Evolutionary conservation across 345 rosid genomes (phyloP).

Genomic region (Bruguiera sexangula): DNA sequence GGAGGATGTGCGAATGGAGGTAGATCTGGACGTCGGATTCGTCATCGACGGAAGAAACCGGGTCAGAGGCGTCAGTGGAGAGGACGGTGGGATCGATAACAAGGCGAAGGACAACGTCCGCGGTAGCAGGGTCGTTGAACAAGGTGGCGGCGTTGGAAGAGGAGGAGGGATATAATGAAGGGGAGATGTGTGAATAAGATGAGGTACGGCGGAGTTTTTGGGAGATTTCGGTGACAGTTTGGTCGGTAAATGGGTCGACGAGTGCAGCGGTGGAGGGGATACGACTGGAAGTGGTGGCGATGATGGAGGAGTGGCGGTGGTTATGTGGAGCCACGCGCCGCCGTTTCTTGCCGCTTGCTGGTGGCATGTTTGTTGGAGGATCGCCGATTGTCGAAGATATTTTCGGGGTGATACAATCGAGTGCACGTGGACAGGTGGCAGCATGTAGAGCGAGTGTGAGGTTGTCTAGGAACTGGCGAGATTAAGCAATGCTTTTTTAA

Average conservation of each 20-base stretch:
- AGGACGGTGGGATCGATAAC: slow-evolving; percentile 22
- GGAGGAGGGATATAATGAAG: slow-evolving; percentile 1
- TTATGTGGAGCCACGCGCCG: slow-evolving; percentile 27
- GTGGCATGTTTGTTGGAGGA: slow-evolving; percentile 26
- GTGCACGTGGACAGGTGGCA: background rate
- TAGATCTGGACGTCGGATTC: slow-evolving; percentile 43
- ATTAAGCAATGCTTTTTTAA: too few species aligned
- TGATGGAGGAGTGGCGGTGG: slow-evolving; percentile 21
- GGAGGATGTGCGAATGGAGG: slow-evolving; percentile 55
- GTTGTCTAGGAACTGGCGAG: too few species aligned
- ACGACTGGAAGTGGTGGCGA: slow-evolving; percentile 21
- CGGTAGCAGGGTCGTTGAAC: slow-evolving; percentile 45
- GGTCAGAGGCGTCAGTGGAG: slow-evolving; percentile 11
- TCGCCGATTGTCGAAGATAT: background rate
- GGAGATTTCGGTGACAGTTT: slow-evolving; percentile 24
- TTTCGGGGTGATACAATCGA: background rate
- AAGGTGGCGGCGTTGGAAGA: slow-evolving; percentile 6
- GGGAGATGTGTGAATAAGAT: slow-evolving; percentile 16
- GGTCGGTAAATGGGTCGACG: slow-evolving; percentile 18
- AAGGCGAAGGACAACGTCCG: slow-evolving; percentile 49
- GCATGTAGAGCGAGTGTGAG: too few species aligned
- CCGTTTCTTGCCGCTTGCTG: slow-evolving; percentile 34
- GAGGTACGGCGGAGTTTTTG: slow-evolving; percentile 39
- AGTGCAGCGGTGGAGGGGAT: slow-evolving; percentile 26
- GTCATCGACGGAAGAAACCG: slow-evolving; percentile 3